Base-by-base conservation (phyloP, 495 filamentous ascomycete genomes). In the Aspergillus hancockii region DNA sequence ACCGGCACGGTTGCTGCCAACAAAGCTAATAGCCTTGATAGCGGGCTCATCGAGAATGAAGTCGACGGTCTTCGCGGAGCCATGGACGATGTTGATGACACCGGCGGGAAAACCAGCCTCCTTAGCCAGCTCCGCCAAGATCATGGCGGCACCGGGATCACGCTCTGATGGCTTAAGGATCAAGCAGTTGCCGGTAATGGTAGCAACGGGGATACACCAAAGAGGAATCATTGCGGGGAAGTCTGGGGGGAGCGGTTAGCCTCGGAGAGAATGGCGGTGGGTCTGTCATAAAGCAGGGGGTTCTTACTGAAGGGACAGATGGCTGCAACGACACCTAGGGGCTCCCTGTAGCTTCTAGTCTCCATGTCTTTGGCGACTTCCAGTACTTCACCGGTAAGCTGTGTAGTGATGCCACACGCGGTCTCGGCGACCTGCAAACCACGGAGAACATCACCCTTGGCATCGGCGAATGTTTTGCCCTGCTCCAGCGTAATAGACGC, bases 281-380 rank as follows among this genome's bases (percentile, higher is more conserved):
- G 38, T 41, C 51, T 19, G 13, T n/a, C 19, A 16, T 13, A 1
- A 31, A 40, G 25, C 1, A 13, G 19, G n/a, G 43, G 18, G 8
- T 19, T 13, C 91, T 70, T 78, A 96, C 92, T 99, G 73, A 99
- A 99, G 19, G 94, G 94, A 79, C 95, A 99, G 62, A 99, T 99
- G 49, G 95, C 91, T 25, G 94, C 94, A 50, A 96, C 91, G 47
- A 99, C 88, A 57, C 94, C 94, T 67, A 99, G 74, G 49, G 94
- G 94, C 79, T 99, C 94, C 51, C 85, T 83, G 70, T 98, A 98
- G 61, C 85, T 90, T 61, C 94, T 78, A 9, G 94, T 99, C 81
- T 99, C 94, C 94, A 99, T 99, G 72, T 99, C 94, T 82, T 95
- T 97, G 50, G 93, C 88, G 9, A 99, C 94, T 78, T 99, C 95